Evolutionary conservation across 805 yeast genomes (phyloP).

Genomic region (Dipodascopsis uninucleata): DNA sequence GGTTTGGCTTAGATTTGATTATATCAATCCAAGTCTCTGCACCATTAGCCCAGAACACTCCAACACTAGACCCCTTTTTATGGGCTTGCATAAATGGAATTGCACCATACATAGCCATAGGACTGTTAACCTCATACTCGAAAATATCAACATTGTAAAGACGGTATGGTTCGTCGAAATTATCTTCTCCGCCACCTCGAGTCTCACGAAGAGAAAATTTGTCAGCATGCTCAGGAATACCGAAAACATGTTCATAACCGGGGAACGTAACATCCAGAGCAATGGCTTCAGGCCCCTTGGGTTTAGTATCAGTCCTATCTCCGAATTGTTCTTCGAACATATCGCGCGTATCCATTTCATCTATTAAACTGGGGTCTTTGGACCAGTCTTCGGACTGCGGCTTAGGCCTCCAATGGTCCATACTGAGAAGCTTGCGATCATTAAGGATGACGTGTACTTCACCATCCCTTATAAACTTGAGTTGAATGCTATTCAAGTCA

Average conservation of each 20-base stretch:
- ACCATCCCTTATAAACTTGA: slow-evolving; percentile 48
- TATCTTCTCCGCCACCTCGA: slow-evolving; percentile 33
- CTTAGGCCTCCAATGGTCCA: slow-evolving; percentile 71
- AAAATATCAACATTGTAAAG: slow-evolving; percentile 91
- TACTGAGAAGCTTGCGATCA: slow-evolving; percentile 63
- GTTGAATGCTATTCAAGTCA: slow-evolving; percentile 46
- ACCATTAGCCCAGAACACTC: slow-evolving; percentile 85
- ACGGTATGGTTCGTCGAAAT: slow-evolving; percentile 68
- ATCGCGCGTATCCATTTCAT: slow-evolving; percentile 59
- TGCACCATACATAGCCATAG: slow-evolving; percentile 90
- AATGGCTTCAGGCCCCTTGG: slow-evolving; percentile 82
- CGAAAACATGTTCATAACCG: slow-evolving; percentile 65
- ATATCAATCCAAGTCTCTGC: slow-evolving; percentile 92
- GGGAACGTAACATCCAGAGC: slow-evolving; percentile 70
- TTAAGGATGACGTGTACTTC: slow-evolving; percentile 56
- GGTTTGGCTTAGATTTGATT: slow-evolving; percentile 32
- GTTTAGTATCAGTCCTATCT: slow-evolving; percentile 57
- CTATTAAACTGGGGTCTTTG: slow-evolving; percentile 37
- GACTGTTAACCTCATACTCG: slow-evolving; percentile 80
- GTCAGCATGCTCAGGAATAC: slow-evolving; percentile 97
- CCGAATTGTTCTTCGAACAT: slow-evolving; percentile 75
- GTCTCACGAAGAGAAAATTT: slow-evolving; percentile 72
- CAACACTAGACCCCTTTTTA: slow-evolving; percentile 55
- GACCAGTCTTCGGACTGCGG: slow-evolving; percentile 36
- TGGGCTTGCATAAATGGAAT: slow-evolving; percentile 83